Evolutionary conservation across 2,329 filamentous ascomycete species (phyloP), one percentile per base, ranked within the genome.

Genomic region (Botrytis fragariae): DNA sequence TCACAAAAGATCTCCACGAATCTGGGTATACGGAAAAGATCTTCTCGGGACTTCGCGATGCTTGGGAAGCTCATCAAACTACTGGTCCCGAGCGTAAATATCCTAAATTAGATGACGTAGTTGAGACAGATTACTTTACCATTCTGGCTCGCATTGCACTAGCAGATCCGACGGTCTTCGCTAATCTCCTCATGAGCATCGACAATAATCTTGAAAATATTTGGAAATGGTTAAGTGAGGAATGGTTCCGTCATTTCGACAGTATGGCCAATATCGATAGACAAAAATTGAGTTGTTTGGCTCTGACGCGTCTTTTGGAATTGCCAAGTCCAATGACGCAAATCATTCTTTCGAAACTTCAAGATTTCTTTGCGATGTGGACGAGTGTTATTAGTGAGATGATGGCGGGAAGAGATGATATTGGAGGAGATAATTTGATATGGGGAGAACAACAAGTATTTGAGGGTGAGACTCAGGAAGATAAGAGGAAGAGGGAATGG

Each of bases 81-180:
- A 93, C 92, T 0, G 95, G 96, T 0, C 95, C 95, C 0, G 92
- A 93, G 79, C 87, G 88, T 39, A 92, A 88, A 77, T 86, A 89
- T 32, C 88, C 90, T 59, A 88, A 89, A 44, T 88, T 98, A 48
- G 91, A 92, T 77, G 89, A 90, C 20, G 87, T 94, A 18, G 91
- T 93, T 0, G 90, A 97, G 79, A 92, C 92, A 0, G 93, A 97
- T 80, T 97, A 97, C 81, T 92, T 97, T 79, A 88, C 90, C 7
- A 90, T 98, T 3, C 86, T 99, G 3, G 91, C 93, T 2, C 91
- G 95, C 1, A 87, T 98, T 25, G 89, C 91, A 0, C 84, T 97
- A 3, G 90, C 91, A 0, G 92, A 92, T 54, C 93, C 95, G 0
- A 83, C 91, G 25, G 84, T 92, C 2, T 92, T 97, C 77, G 84